Evolutionary conservation across 768 basidiomycete species (phyloP).

Genomic region (Psilocybe azurescens): DNA sequence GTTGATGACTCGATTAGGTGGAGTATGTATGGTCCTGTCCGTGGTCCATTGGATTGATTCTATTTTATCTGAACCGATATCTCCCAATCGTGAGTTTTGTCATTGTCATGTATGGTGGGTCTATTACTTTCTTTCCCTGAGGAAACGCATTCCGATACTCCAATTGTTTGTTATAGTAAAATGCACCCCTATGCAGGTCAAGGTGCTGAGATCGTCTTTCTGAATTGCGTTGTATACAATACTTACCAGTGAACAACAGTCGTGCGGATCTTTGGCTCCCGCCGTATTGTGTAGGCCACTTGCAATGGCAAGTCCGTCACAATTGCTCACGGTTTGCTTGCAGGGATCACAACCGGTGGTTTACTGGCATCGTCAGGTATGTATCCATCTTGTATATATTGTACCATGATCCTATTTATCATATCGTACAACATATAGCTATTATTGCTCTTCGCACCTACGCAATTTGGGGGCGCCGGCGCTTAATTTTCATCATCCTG

Average conservation of each 20-base stretch:
- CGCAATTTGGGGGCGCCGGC: constrained; percentile 7
- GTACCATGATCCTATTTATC: background rate
- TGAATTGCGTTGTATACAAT: background rate
- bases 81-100: constrained; percentile 5
- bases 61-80: constrained; percentile 11
- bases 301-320: background rate
- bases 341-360: background rate
- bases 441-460: constrained; percentile 8
- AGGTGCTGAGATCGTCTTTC: background rate
- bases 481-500: constrained; percentile 6
- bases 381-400: background rate
- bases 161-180: background rate
- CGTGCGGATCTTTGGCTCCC: background rate
- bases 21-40: constrained; percentile 8
- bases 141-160: background rate
- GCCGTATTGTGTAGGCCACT: background rate
- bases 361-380: background rate
- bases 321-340: background rate
- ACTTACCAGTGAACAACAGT: background rate
- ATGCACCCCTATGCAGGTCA: background rate
- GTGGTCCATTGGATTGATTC: constrained; percentile 1
- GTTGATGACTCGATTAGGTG: background rate
- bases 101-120: constrained; percentile 5
- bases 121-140: background rate
- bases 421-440: background rate